These are phyloP conservation scores for Carex arenaria DNA, from an alignment of 202 grass and related monocot species.

Conservation along the genomic window DNA sequence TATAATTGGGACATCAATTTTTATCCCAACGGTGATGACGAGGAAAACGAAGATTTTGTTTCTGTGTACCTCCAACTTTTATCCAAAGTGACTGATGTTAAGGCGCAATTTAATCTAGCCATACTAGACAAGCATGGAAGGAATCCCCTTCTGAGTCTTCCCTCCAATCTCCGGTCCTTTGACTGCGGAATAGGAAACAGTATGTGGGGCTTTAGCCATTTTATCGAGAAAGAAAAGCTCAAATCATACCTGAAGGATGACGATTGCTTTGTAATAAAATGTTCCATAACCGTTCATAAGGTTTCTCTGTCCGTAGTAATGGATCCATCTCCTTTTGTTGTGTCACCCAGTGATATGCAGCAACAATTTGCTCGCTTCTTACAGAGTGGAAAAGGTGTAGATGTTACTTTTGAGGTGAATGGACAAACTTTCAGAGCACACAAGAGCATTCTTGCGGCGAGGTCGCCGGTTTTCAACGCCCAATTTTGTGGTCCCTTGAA, in stretches of 20 bases:
- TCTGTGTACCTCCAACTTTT: too few relatives aligned
- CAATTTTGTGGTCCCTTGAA: conserved; percentile 29
- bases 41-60: too few relatives aligned
- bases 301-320: background rate
- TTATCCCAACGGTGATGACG: too few relatives aligned
- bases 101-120: too few relatives aligned
- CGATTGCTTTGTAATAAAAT: background rate
- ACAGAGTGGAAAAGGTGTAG: background rate
- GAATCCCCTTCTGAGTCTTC: too few relatives aligned
- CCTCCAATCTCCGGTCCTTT: too few relatives aligned
- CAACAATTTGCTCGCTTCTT: conserved; percentile 21
- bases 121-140: too few relatives aligned
- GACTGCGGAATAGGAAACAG: too few relatives aligned
- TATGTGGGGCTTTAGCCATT: background rate
- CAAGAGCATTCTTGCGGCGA: conserved; percentile 30
- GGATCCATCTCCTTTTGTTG: background rate
- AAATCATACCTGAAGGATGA: background rate
- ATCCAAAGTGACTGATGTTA: too few relatives aligned
- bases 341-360: background rate
- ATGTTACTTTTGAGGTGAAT: conserved; percentile 34
- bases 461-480: conserved; percentile 40
- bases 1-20: too few relatives aligned
- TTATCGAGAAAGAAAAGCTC: background rate
- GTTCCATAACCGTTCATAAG: background rate
- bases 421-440: conserved; percentile 31